Percentiles rank a stretch among this genome's conserved stretches.
These are phyloP conservation scores for Suhomyces bolitotheri DNA, from an alignment of 1,139 yeast species.

Conservation along the genomic window DNA sequence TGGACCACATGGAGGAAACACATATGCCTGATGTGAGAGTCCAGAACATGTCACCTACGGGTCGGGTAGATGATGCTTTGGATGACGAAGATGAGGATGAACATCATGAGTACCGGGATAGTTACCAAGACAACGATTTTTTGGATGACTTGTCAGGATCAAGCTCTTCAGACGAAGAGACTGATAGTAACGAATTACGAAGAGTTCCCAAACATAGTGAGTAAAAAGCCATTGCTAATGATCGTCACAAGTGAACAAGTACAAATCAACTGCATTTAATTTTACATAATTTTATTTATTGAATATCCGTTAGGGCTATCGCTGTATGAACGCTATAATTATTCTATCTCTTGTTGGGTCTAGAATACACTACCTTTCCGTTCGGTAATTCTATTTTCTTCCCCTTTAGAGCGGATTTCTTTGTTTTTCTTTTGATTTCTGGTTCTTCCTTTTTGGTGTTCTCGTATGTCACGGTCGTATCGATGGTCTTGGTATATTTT, in stretches of 20 bases:
- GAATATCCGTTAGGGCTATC: no score
- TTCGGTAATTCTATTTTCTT: conserved; percentile 55
- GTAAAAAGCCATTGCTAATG: not conserved
- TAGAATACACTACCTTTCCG: conserved; percentile 58
- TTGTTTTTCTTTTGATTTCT: conserved; percentile 23
- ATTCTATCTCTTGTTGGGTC: conserved; percentile 25
- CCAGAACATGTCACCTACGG: conserved; percentile 27
- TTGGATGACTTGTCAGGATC: conserved; percentile 42
- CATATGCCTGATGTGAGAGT: conserved; percentile 23
- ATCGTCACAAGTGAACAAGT: no score
- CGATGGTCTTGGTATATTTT: conserved; percentile 25
- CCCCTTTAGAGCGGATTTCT: conserved; percentile 41
- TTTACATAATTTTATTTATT: no score
- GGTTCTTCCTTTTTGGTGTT: conserved; percentile 14
- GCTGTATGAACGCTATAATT: no score
- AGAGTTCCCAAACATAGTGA: conserved; percentile 45
- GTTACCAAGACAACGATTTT: conserved; percentile 28
- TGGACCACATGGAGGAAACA: conserved; percentile 21
- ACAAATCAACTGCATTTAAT: no score
- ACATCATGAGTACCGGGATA: conserved; percentile 22
- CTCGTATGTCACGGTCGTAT: conserved; percentile 26
- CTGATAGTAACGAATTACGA: conserved; percentile 25
- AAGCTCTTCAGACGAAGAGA: conserved; percentile 37
- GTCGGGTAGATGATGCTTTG: conserved; percentile 8
- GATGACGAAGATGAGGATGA: conserved; percentile 26